A percentile compares a stretch with the other conserved stretches of the same genome.
These are phyloP conservation scores for Colletotrichum destructivum DNA, from an alignment of 2,329 filamentous ascomycete species.

Conservation along the genomic window DNA sequence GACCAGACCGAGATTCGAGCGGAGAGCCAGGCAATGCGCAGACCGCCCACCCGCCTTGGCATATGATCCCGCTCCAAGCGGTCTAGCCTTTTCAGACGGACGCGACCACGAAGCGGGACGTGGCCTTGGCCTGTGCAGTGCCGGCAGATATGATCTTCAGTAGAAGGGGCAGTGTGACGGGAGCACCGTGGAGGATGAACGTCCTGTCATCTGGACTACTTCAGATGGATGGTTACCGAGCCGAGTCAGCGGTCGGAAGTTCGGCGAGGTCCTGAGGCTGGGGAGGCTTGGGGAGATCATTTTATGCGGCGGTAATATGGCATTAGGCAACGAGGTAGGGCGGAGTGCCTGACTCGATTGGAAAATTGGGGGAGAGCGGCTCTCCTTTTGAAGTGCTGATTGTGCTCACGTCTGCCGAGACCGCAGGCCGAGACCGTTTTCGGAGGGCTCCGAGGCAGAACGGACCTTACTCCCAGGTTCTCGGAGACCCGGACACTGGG, in stretches of 20 bases:
- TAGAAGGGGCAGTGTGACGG: background rate
- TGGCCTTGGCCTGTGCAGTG: background rate
- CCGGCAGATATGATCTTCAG: slow-evolving; percentile 4
- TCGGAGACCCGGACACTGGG: too few species aligned
- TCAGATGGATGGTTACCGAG: slow-evolving; percentile 15
- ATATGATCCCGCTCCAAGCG: background rate
- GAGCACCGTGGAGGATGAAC: background rate
- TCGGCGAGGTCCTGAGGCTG: slow-evolving; percentile 21
- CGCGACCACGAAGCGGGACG: background rate
- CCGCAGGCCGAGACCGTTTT: too few species aligned
- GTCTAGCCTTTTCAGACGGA: slow-evolving; percentile 9
- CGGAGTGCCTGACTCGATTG: slow-evolving; percentile 7
- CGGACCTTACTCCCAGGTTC: background rate
- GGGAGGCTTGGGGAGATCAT: slow-evolving; percentile 32
- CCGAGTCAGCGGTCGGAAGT: slow-evolving; percentile 12
- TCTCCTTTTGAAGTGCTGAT: too few species aligned
- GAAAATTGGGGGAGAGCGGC: background rate
- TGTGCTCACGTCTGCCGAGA: background rate
- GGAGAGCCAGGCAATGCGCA: slow-evolving; percentile 15
- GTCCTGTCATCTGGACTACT: slow-evolving; percentile 12
- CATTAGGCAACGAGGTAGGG: background rate
- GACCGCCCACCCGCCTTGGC: background rate
- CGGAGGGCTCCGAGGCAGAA: background rate
- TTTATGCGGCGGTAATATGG: slow-evolving; percentile 13
- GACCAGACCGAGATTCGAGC: slow-evolving; percentile 17